A percentile compares a stretch with the other conserved stretches of the same genome.
These are phyloP conservation scores for Pseudozyma sp. DNA, from an alignment of 1,284 basidiomycete genomes.

Conservation along the genomic window DNA sequence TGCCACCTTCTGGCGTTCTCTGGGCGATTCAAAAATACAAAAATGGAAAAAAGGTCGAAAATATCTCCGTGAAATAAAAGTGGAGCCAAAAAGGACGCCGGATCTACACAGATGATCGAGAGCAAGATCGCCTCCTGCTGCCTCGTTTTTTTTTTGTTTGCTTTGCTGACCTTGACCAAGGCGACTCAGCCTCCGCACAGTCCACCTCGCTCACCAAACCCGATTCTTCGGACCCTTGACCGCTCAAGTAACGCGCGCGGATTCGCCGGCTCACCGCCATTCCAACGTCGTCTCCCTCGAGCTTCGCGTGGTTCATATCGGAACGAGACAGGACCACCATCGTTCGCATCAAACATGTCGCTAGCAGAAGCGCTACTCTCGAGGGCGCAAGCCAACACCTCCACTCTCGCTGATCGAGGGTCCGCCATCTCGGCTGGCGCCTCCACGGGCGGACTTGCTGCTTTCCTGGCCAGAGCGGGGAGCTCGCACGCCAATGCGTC, in stretches of 20 bases:
- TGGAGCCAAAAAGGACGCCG: not conserved
- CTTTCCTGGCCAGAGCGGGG: conserved; percentile 34
- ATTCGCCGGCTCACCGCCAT: no score
- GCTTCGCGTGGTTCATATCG: not conserved
- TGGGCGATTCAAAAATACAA: no score
- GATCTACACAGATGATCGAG: not conserved
- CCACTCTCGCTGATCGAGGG: conserved; percentile 2
- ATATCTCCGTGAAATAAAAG: conserved; percentile 1
- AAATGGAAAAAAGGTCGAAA: not conserved
- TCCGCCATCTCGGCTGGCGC: not conserved
- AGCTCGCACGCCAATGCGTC: not conserved
- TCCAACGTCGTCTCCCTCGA: not conserved
- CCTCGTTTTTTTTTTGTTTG: no score
- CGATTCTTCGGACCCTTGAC: no score
- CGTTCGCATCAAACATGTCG: conserved; percentile 14
- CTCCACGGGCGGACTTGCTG: conserved; percentile 31
- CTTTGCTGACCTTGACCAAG: not conserved
- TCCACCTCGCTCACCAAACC: not conserved
- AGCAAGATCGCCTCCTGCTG: no score
- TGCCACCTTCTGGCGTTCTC: no score
- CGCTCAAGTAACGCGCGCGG: no score
- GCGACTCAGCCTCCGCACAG: conserved; percentile 21
- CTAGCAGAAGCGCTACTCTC: conserved; percentile 36
- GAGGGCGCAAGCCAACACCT: conserved; percentile 23
- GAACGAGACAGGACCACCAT: not conserved